Percentiles rank a stretch among this genome's conserved stretches.
phyloP scores from a whole-genome alignment of 495 filamentous ascomycete genomes.

The Penicillium alfredii region DNA sequence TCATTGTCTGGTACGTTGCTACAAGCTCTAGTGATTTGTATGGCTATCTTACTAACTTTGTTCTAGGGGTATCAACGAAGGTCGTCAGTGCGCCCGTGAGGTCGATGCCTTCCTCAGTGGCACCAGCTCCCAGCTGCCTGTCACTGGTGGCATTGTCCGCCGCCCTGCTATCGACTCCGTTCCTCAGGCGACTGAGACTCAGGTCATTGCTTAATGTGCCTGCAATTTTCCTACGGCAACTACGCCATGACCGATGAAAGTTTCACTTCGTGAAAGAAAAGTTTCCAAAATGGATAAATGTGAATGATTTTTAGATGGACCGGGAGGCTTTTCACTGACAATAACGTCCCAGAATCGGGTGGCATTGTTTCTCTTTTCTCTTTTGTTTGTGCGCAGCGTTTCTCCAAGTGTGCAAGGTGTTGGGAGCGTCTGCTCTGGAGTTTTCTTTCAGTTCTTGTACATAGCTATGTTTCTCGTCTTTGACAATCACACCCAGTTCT shows the following conservation, averaged over 20 bases:
- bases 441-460: slow-evolving; percentile 21
- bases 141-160: slow-evolving; percentile 93
- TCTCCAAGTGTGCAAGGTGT: slow-evolving; percentile 25
- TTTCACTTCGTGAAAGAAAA: slow-evolving; percentile 1
- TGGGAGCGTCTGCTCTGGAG: slow-evolving; percentile 26
- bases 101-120: slow-evolving; percentile 85
- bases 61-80: slow-evolving; percentile 96
- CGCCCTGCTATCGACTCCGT: slow-evolving; percentile 55
- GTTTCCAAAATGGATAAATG: too few species aligned
- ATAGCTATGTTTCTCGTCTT: slow-evolving; percentile 19
- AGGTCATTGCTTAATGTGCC: slow-evolving; percentile 31
- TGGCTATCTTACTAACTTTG: slow-evolving; percentile 8
- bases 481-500: slow-evolving; percentile 7
- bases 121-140: slow-evolving; percentile 69
- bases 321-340: too few species aligned
- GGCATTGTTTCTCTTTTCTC: slow-evolving; percentile 5
- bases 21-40: too few species aligned
- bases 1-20: slow-evolving; percentile 96
- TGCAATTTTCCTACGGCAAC: too few species aligned
- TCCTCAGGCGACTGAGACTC: slow-evolving; percentile 24
- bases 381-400: slow-evolving; percentile 15
- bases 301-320: too few species aligned
- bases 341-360: too few species aligned
- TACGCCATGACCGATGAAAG: slow-evolving; percentile 6
- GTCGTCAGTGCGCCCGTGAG: slow-evolving; percentile 87